Conservation (phyloP, 352 stramenopile species). For the Phytopythium boreale region DNA sequence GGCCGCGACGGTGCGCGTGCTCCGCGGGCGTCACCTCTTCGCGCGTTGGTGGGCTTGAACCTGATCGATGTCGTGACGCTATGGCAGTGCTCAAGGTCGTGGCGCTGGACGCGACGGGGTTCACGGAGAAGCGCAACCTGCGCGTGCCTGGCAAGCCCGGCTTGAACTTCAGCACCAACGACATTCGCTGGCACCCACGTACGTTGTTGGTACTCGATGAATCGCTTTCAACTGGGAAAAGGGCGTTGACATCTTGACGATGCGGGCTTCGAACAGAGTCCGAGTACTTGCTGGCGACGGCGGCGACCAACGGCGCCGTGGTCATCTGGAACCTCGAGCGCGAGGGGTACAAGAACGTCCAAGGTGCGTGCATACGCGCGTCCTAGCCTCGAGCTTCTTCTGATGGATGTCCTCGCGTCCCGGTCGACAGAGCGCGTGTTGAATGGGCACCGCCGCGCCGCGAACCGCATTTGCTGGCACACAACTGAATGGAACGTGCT, state of each 20-base stretch:
- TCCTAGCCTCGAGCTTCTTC: background rate
- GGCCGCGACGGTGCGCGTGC: slow-evolving; percentile 61
- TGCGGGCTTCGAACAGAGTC: slow-evolving; percentile 39
- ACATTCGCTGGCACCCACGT: slow-evolving; percentile 89
- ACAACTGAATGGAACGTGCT: slow-evolving; percentile 74
- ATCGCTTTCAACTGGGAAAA: background rate
- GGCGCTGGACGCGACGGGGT: slow-evolving; percentile 67
- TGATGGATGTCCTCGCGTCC: background rate
- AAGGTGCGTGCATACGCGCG: slow-evolving; percentile 36
- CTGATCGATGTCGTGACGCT: background rate
- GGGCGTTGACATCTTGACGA: background rate
- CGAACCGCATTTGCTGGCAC: slow-evolving; percentile 90
- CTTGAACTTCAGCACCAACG: slow-evolving; percentile 88
- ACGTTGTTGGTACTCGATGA: slow-evolving; percentile 10
- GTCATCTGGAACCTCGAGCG: slow-evolving; percentile 88
- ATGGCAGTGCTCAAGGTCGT: slow-evolving; percentile 79
- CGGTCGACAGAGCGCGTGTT: slow-evolving; percentile 61
- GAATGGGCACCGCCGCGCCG: slow-evolving; percentile 74
- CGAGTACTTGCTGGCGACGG: slow-evolving; percentile 81
- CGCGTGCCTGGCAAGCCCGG: slow-evolving; percentile 73
- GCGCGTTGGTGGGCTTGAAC: background rate
- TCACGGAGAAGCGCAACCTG: slow-evolving; percentile 83
- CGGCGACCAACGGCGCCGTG: slow-evolving; percentile 79
- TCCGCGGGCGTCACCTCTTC: background rate
- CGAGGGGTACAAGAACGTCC: slow-evolving; percentile 86